A percentile compares a stretch with the other conserved stretches of the same genome.
Evolutionary conservation across 768 basidiomycete genomes (phyloP).

Genomic region (Goffeauzyma gilvescens): DNA sequence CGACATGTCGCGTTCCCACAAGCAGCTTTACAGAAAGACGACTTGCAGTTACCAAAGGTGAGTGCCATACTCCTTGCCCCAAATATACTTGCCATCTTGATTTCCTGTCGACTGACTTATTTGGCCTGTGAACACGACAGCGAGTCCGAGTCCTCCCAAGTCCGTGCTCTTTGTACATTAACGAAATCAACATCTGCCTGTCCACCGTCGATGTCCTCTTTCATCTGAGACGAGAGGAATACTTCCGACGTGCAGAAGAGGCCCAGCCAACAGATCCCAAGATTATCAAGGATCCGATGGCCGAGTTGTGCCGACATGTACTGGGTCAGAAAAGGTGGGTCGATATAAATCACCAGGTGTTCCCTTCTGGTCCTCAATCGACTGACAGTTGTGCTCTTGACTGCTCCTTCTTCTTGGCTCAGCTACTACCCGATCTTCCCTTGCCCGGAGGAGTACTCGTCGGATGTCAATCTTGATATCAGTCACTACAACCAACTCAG

Average conservation of each 20-base stretch:
- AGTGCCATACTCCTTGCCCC: slow-evolving; percentile 3
- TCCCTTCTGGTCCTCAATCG: no score
- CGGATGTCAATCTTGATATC: slow-evolving; percentile 77
- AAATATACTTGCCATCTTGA: background rate
- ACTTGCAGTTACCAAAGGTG: slow-evolving; percentile 32
- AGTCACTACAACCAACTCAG: slow-evolving; percentile 47
- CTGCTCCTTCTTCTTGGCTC: slow-evolving; percentile 1
- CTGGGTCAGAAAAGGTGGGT: slow-evolving; percentile 68
- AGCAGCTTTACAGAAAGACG: slow-evolving; percentile 31
- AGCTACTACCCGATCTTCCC: slow-evolving; percentile 96
- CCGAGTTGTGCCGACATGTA: slow-evolving; percentile 55
- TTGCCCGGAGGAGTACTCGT: slow-evolving; percentile 48
- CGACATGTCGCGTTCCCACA: slow-evolving; percentile 76
- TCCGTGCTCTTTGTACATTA: slow-evolving; percentile 65
- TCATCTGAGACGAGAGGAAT: slow-evolving; percentile 71
- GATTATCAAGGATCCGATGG: slow-evolving; percentile 48
- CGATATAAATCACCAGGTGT: no score
- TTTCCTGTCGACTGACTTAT: background rate
- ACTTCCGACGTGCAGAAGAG: slow-evolving; percentile 48
- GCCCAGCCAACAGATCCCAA: slow-evolving; percentile 36
- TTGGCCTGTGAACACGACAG: slow-evolving; percentile 34
- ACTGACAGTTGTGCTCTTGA: no score
- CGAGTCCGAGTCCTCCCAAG: slow-evolving; percentile 66
- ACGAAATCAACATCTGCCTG: slow-evolving; percentile 57
- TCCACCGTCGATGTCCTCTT: slow-evolving; percentile 77